Conservation (phyloP, 176 grass and related monocot species). For the Chrysopogon serrulatus region DNA sequence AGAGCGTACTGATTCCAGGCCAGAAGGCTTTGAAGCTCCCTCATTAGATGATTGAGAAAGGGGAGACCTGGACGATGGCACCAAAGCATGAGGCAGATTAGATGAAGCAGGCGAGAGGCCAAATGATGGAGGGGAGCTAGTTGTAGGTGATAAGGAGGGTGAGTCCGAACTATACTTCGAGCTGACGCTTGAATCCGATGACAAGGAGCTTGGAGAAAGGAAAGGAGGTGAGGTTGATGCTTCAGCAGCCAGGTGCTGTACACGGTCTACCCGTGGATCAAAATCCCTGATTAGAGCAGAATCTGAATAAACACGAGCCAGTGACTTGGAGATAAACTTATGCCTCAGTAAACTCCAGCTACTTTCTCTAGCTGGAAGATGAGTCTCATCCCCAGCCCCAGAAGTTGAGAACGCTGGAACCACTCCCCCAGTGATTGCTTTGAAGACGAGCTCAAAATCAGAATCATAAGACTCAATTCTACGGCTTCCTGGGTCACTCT, state of each 20-base stretch:
- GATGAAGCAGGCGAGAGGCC: slow-evolving; percentile 55
- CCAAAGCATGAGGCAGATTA: slow-evolving; percentile 50
- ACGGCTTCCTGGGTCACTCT: slow-evolving; percentile 45
- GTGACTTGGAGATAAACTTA: slow-evolving; percentile 59
- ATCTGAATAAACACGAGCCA: slow-evolving; percentile 65
- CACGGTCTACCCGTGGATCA: slow-evolving; percentile 41
- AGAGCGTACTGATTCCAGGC: slow-evolving; percentile 34
- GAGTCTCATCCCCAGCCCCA: slow-evolving; percentile 61
- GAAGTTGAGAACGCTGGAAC: slow-evolving; percentile 85
- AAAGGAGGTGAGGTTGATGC: slow-evolving; percentile 75
- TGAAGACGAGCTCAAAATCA: slow-evolving; percentile 85
- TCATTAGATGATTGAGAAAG: slow-evolving; percentile 53
- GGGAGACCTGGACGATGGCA: slow-evolving; percentile 60
- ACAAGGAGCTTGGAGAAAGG: slow-evolving; percentile 78
- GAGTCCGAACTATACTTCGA: slow-evolving; percentile 96
- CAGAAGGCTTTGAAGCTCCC: slow-evolving; percentile 41
- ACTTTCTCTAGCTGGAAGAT: slow-evolving; percentile 88
- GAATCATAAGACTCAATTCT: slow-evolving; percentile 70
- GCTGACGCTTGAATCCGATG: slow-evolving; percentile 72
- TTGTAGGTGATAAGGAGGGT: slow-evolving; percentile 85
- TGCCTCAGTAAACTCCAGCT: slow-evolving; percentile 74
- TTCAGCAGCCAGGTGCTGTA: slow-evolving; percentile 40
- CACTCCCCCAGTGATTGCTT: slow-evolving; percentile 80
- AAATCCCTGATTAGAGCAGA: slow-evolving; percentile 53
- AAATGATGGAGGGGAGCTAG: slow-evolving; percentile 59